Conservation (phyloP, 768 basidiomycete species). For the Amanita thiersii region DNA sequence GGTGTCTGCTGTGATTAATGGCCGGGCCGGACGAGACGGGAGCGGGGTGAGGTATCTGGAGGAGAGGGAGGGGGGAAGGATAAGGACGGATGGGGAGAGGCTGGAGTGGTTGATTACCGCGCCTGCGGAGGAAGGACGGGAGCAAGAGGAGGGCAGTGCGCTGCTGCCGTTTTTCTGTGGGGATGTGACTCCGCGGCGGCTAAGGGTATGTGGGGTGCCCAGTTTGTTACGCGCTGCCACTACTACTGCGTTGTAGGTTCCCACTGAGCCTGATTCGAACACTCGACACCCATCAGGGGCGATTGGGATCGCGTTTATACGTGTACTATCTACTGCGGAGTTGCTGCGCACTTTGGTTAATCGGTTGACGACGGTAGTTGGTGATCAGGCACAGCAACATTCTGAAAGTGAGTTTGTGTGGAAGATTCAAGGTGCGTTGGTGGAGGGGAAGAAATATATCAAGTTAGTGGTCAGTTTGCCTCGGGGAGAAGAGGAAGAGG, state of each 20-base stretch:
- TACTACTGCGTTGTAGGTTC: slow-evolving; percentile 30
- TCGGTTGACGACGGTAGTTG: slow-evolving; percentile 43
- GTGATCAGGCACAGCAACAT: slow-evolving; percentile 24
- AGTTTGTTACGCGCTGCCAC: neutral
- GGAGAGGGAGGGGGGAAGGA: slow-evolving; percentile 48
- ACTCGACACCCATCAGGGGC: slow-evolving; percentile 42
- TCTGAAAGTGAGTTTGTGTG: slow-evolving; percentile 24
- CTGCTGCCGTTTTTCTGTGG: slow-evolving; percentile 67
- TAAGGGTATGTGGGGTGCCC: slow-evolving; percentile 32
- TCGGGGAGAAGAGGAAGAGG: slow-evolving; percentile 21
- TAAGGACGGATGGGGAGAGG: slow-evolving; percentile 42
- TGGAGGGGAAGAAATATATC: slow-evolving; percentile 6
- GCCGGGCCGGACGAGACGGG: slow-evolving; percentile 31
- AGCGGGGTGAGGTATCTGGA: slow-evolving; percentile 31
- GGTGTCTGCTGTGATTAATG: slow-evolving; percentile 49
- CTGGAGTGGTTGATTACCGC: slow-evolving; percentile 53
- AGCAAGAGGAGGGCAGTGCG: slow-evolving; percentile 16
- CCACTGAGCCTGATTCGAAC: slow-evolving; percentile 36
- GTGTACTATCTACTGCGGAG: slow-evolving; percentile 25
- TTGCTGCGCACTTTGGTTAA: slow-evolving; percentile 22
- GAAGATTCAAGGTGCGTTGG: slow-evolving; percentile 30
- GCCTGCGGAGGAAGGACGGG: slow-evolving; percentile 22
- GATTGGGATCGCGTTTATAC: slow-evolving; percentile 40
- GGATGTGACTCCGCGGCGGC: slow-evolving; percentile 53
- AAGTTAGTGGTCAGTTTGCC: neutral